Percentiles rank a stretch among this genome's conserved stretches.
These are phyloP conservation scores for Chamaecyparis obtusa DNA, from an alignment of 75 land plant species.

Conservation along the genomic window DNA sequence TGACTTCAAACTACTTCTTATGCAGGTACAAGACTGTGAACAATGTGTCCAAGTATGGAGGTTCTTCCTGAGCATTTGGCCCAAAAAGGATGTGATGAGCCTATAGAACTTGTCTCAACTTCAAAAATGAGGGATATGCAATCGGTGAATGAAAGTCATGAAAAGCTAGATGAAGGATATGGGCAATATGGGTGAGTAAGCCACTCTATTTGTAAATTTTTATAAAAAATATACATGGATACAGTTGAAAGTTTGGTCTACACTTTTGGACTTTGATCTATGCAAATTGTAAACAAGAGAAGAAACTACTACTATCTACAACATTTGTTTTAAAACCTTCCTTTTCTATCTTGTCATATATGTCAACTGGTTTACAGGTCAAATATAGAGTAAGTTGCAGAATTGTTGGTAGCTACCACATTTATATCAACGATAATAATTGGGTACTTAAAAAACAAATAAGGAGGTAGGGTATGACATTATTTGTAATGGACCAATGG, in stretches of 20 bases:
- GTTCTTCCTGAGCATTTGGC: not conserved
- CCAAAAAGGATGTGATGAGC: not conserved
- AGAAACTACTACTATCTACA: not conserved
- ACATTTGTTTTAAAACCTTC: not conserved
- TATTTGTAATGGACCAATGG: not conserved
- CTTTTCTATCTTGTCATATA: not conserved
- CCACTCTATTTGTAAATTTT: not conserved
- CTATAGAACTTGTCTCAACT: not conserved
- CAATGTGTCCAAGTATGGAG: not conserved
- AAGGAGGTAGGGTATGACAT: not conserved
- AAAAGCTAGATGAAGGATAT: constrained; percentile 26
- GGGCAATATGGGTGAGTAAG: constrained; percentile 39
- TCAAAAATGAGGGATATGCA: not conserved
- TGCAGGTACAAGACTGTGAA: not conserved
- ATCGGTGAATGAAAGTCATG: not conserved
- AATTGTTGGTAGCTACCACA: not conserved
- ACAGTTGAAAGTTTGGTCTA: not conserved
- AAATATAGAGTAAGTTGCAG: not conserved
- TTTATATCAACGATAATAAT: not conserved
- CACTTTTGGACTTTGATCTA: too few species aligned
- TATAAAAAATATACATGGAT: not conserved
- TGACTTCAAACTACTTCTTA: not conserved
- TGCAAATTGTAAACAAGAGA: not conserved
- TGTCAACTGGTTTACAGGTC: not conserved
- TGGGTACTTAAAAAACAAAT: not conserved